A percentile compares a stretch with the other conserved stretches of the same genome.
phyloP scores from a whole-genome alignment of 805 yeast species.

The Candida railenensis region DNA sequence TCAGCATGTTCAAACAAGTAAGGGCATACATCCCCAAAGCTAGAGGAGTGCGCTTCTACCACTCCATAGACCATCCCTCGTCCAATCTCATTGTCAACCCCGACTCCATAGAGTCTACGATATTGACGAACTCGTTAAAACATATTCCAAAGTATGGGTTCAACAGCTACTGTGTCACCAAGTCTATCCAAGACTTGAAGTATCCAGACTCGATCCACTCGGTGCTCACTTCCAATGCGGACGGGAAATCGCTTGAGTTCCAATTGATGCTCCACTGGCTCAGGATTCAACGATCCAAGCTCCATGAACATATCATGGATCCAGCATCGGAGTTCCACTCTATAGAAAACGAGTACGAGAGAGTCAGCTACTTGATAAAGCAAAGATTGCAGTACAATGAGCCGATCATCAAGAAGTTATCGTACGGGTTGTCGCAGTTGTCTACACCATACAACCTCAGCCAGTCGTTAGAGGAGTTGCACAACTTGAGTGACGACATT shows the following conservation, averaged over 20 bases:
- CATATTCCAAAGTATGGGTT: slow-evolving; percentile 56
- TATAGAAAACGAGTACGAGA: slow-evolving; percentile 38
- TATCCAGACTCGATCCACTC: slow-evolving; percentile 52
- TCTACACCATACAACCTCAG: slow-evolving; percentile 62
- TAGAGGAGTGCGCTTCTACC: slow-evolving; percentile 20
- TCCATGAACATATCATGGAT: slow-evolving; percentile 28
- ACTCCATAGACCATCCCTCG: slow-evolving; percentile 34
- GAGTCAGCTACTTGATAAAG: slow-evolving; percentile 44
- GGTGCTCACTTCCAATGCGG: slow-evolving; percentile 32
- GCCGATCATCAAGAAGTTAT: slow-evolving; percentile 44
- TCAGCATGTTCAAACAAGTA: neutral
- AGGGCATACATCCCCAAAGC: neutral
- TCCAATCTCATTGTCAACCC: slow-evolving; percentile 32
- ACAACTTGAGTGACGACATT: slow-evolving; percentile 78
- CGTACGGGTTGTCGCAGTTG: slow-evolving; percentile 58
- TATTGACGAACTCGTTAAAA: slow-evolving; percentile 36
- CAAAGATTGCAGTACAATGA: slow-evolving; percentile 52
- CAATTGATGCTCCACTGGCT: slow-evolving; percentile 54
- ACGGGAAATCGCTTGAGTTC: slow-evolving; percentile 52
- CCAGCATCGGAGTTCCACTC: slow-evolving; percentile 27
- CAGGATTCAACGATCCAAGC: slow-evolving; percentile 40
- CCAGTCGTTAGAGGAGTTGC: slow-evolving; percentile 64
- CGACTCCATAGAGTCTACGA: slow-evolving; percentile 37
- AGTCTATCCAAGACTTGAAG: slow-evolving; percentile 47
- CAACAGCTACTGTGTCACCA: slow-evolving; percentile 43